These are phyloP conservation scores for Oleoguttula mirabilis DNA, from an alignment of 495 filamentous ascomycete genomes.

Conservation along the genomic window DNA sequence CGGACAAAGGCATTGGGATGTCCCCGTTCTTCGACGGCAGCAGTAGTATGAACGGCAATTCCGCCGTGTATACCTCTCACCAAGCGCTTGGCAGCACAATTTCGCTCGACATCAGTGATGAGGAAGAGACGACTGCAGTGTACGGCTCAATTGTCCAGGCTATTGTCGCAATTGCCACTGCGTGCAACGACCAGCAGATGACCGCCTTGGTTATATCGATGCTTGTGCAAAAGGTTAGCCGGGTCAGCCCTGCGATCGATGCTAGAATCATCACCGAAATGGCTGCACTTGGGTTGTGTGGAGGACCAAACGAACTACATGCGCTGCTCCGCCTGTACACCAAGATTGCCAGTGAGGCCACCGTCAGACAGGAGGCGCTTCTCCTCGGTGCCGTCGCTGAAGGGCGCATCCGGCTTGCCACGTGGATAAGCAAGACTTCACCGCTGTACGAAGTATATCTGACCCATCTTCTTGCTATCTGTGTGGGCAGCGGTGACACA, in stretches of 20 bases:
- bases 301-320: slow-evolving; percentile 65
- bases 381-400: slow-evolving; percentile 51
- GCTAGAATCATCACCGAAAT: slow-evolving; percentile 71
- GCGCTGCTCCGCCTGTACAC: slow-evolving; percentile 73
- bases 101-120: slow-evolving; percentile 55
- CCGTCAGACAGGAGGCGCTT: slow-evolving; percentile 48
- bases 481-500: slow-evolving; percentile 79
- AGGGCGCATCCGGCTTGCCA: slow-evolving; percentile 67
- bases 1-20: slow-evolving; percentile 23
- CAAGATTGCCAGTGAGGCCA: slow-evolving; percentile 56
- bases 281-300: slow-evolving; percentile 61
- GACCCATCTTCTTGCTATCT: slow-evolving; percentile 69
- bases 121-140: slow-evolving; percentile 59
- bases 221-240: slow-evolving; percentile 83
- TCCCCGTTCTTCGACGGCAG: slow-evolving; percentile 17
- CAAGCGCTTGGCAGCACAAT: slow-evolving; percentile 62
- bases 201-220: slow-evolving; percentile 91
- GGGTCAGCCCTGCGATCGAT: slow-evolving; percentile 64
- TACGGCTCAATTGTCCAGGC: slow-evolving; percentile 77
- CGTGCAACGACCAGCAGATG: slow-evolving; percentile 77
- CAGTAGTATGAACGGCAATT: slow-evolving; percentile 31
- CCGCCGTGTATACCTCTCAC: slow-evolving; percentile 38
- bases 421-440: slow-evolving; percentile 51
- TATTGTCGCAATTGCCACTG: slow-evolving; percentile 72
- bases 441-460: slow-evolving; percentile 66